Percentiles rank a stretch among this genome's conserved stretches.
phyloP scores from a whole-genome alignment of 495 filamentous ascomycete genomes.

The Staphylotrichum tortipilum region DNA sequence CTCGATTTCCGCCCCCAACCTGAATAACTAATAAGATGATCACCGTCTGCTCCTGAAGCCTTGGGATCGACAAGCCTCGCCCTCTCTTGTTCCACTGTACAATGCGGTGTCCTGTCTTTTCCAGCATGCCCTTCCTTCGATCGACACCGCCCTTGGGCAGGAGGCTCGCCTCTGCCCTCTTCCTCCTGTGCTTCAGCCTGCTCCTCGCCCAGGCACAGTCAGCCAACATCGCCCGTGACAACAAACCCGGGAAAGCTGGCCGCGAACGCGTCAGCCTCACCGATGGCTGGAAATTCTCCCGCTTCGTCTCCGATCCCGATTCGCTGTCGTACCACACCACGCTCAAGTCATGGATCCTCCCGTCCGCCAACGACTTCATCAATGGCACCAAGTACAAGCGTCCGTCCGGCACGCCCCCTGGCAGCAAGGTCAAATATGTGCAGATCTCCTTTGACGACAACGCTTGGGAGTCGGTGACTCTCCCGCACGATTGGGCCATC shows the following conservation, averaged over 20 bases:
- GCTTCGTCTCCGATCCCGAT: constrained; percentile 21
- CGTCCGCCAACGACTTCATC: constrained; percentile 20
- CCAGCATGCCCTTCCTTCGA: too few relatives aligned
- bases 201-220: background rate
- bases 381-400: constrained; percentile 8
- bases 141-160: background rate
- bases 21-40: too few relatives aligned
- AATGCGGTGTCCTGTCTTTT: too few relatives aligned
- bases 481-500: constrained; percentile 44
- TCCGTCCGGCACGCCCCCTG: background rate
- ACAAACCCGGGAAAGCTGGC: background rate
- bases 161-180: background rate
- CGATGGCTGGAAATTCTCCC: constrained; percentile 21
- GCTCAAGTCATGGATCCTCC: constrained; percentile 23
- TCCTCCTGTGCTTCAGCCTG: background rate
- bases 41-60: too few relatives aligned
- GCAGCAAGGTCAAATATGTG: constrained; percentile 4
- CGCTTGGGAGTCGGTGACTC: constrained; percentile 12
- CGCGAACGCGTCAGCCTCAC: constrained; percentile 17
- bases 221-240: background rate
- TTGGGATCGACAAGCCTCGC: too few relatives aligned
- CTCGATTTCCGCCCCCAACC: too few relatives aligned
- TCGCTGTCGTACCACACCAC: constrained; percentile 17
- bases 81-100: too few relatives aligned
- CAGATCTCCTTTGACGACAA: constrained; percentile 11